phyloP scores from a whole-genome alignment of 768 basidiomycete genomes.

The Chlorophyllum brunneum region DNA sequence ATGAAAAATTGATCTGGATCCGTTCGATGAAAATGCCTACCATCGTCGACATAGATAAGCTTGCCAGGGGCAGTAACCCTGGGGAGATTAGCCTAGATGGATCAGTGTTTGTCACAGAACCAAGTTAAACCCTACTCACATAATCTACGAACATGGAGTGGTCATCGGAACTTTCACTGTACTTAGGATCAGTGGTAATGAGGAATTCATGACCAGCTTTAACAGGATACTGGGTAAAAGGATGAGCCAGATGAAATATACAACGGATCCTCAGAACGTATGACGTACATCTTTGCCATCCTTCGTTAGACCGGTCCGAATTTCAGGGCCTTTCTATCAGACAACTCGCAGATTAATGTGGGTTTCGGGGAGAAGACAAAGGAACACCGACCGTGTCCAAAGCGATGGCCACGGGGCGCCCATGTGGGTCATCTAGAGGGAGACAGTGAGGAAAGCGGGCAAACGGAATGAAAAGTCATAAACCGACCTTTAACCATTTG shows the following conservation, averaged over 20 bases:
- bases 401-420: constrained; percentile 95
- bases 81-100: constrained; percentile 75
- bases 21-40: constrained; percentile 29
- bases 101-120: not conserved
- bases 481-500: constrained; percentile 75
- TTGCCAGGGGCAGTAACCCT: constrained; percentile 98
- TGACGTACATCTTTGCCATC: constrained; percentile 78
- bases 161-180: constrained; percentile 75
- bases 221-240: constrained; percentile 63
- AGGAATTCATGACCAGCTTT: constrained; percentile 91
- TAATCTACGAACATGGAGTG: constrained; percentile 93
- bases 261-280: not conserved
- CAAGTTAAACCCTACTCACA: constrained; percentile 43
- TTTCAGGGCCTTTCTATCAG: constrained; percentile 95
- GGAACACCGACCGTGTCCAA: constrained; percentile 79
- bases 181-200: constrained; percentile 80
- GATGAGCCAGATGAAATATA: not conserved
- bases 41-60: constrained; percentile 96
- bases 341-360: constrained; percentile 3
- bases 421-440: constrained; percentile 55
- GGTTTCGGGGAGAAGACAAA: not conserved
- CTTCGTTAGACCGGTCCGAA: constrained; percentile 92
- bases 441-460: constrained; percentile 9
- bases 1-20: not conserved
- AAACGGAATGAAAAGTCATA: constrained; percentile 4